Conservation (phyloP, 495 filamentous ascomycete genomes). For the Penicillium steckii region DNA sequence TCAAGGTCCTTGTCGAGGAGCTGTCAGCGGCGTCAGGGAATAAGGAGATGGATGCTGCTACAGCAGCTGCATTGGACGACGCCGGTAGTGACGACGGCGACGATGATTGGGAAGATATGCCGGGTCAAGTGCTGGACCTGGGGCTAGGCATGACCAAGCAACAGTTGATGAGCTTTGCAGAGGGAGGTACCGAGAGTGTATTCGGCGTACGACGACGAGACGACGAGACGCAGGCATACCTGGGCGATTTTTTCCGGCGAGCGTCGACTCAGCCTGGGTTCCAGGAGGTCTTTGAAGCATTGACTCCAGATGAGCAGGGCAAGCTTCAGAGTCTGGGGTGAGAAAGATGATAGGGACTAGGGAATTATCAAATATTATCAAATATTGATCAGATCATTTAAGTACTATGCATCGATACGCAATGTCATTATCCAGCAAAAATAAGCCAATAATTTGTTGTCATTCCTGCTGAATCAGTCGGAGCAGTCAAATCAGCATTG, state of each 20-base stretch:
- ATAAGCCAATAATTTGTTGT: no score
- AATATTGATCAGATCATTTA: no score
- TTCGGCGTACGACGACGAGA: conserved; percentile 67
- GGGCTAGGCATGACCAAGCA: conserved; percentile 61
- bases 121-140: conserved; percentile 66
- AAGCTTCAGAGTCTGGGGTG: conserved; percentile 55
- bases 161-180: conserved; percentile 77
- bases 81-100: conserved; percentile 60
- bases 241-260: conserved; percentile 77
- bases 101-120: conserved; percentile 92
- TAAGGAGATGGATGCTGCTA: conserved; percentile 53
- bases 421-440: no score
- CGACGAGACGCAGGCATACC: conserved; percentile 85
- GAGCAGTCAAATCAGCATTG: no score
- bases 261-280: conserved; percentile 72
- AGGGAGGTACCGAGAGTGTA: conserved; percentile 52
- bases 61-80: conserved; percentile 53
- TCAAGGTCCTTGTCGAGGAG: conserved; percentile 94
- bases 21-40: conserved; percentile 61
- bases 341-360: no score
- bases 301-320: conserved; percentile 71
- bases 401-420: no score
- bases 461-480: no score
- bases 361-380: neutral
- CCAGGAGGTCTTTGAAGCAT: conserved; percentile 63